Evolutionary conservation across 1,284 basidiomycete species (phyloP).

Genomic region (Tilletiopsis washingtonensis): DNA sequence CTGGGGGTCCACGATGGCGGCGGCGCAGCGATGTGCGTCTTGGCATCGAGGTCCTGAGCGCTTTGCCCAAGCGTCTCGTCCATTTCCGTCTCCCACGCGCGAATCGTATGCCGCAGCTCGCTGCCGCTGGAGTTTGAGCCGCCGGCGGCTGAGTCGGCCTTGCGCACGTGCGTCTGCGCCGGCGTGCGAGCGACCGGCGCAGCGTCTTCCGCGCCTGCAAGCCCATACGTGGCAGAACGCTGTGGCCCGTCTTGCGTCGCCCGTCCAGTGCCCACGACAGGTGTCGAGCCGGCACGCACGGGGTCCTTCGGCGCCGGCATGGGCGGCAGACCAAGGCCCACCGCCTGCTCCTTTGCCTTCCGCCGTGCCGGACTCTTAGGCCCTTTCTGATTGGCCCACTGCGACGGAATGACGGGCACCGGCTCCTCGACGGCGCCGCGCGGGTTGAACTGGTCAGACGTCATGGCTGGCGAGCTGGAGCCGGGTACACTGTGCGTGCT

Average conservation of each 20-base stretch:
- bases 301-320: not conserved
- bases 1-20: constrained; percentile 23
- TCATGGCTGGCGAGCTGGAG: too few relatives aligned
- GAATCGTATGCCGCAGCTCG: constrained; percentile 19
- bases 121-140: constrained; percentile 1
- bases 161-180: not conserved
- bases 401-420: not conserved
- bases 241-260: too few relatives aligned
- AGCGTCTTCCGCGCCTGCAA: too few relatives aligned
- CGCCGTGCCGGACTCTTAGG: too few relatives aligned
- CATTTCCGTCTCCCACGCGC: constrained; percentile 28
- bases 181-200: too few relatives aligned
- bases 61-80: constrained; percentile 23
- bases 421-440: too few relatives aligned
- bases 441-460: too few relatives aligned
- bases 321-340: not conserved
- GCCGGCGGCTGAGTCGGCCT: not conserved
- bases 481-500: not conserved
- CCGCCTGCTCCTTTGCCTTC: not conserved
- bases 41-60: constrained; percentile 12
- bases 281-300: too few relatives aligned
- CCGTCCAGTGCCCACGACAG: too few relatives aligned
- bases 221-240: too few relatives aligned
- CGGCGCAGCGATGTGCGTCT: constrained; percentile 9
- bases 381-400: not conserved